Evolutionary conservation across 805 yeast genomes (phyloP), one percentile per base, ranked within the genome.

Genomic region (Candida boleticola): DNA sequence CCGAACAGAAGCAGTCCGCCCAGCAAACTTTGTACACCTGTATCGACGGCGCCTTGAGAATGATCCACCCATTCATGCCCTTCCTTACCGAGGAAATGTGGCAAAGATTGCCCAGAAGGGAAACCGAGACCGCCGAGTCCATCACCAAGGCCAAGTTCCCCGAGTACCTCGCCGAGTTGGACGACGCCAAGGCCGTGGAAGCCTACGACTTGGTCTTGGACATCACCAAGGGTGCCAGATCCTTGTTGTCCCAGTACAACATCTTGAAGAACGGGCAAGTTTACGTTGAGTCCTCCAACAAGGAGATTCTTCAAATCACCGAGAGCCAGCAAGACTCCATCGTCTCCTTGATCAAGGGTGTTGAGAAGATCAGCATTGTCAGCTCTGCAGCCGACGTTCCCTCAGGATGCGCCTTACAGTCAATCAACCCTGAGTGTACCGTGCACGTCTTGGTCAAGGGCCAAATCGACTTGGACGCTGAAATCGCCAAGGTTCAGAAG

Each of bases 1-100:
- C 79, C 21, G 84, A 68, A 48, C 96, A 93, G 73, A 77, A 82
- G 72, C 78, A 79, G 64, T 86, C 96, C 41, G 99, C 98, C 14
- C 86, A 84, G 71, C 95, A 92, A 64, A 93, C 98, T 19, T 76
- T 93, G 52, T 93, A 89, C 80, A 87, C 93, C 27, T 80, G 95
- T 71, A 76, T 92, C 53, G 98, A 93, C 58, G 86, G 85, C 52
- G 97, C 97, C 9, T 77, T 92, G 71, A 83, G 77, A 63, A 63
- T 93, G 71, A 93, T 92, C 54, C 98, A 92, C 63, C 99, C 99
- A 63, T 93, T 89, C 75, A 93, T 93, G 99, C 99, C 99, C 30
- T 93, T 80, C 63, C 74, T 93, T 52, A 84, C 98, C 37, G 99
- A 93, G 69, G 99, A 93, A 75, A 80, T 93, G 87, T 93, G 97